Conservation (phyloP, 164 flowering plant genomes). For the Stephania cephalantha region DNA sequence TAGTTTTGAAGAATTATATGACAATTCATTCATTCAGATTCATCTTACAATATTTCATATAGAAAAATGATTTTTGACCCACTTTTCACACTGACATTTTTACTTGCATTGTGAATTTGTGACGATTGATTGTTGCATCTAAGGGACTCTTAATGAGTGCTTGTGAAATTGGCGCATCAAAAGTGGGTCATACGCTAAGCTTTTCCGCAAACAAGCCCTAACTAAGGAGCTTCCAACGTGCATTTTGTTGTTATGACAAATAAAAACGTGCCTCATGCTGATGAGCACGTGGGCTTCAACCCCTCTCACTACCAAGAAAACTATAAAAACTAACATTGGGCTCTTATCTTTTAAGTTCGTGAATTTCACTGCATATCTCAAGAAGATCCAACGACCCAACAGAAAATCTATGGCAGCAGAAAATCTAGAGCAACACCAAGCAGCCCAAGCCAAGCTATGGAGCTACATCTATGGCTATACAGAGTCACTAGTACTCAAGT, state of each 20-base stretch:
- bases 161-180: too few species aligned
- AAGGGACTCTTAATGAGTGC: too few species aligned
- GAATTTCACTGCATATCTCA: neutral
- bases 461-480: constrained; percentile 22
- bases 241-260: neutral
- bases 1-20: too few species aligned
- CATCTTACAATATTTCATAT: too few species aligned
- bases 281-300: neutral
- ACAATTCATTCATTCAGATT: too few species aligned
- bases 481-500: constrained; percentile 27
- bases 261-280: neutral
- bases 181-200: neutral
- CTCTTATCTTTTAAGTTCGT: neutral
- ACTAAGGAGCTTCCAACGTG: neutral
- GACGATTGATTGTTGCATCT: too few species aligned
- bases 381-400: neutral
- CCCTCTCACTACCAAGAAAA: neutral
- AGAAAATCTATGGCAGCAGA: neutral
- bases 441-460: constrained; percentile 23
- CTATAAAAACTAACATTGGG: too few species aligned
- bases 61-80: too few species aligned
- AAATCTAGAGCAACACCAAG: neutral
- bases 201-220: neutral
- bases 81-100: too few species aligned
- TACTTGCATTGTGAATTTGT: too few species aligned